A percentile compares a stretch with the other conserved stretches of the same genome.
Evolutionary conservation across 139 green algal species (phyloP).

Genomic region (Chlamydomonas eustigma): DNA sequence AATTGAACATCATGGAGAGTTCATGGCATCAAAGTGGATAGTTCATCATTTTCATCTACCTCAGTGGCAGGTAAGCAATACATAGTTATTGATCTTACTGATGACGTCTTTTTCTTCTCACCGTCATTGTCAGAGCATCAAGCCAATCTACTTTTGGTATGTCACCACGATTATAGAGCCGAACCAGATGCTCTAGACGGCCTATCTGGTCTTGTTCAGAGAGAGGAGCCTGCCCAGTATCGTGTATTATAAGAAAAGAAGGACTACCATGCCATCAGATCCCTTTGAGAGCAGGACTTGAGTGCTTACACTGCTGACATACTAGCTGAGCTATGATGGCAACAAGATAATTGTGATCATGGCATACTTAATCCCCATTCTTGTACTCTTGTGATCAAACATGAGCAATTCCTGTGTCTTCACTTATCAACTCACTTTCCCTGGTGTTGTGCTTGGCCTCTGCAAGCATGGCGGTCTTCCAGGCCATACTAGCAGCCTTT

Average conservation of each 20-base stretch:
- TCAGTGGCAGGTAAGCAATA: no score
- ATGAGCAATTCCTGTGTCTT: neutral
- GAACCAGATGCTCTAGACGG: conserved; percentile 65
- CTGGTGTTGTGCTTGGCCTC: conserved; percentile 57
- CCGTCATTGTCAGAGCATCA: conserved; percentile 66
- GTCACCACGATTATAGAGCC: conserved; percentile 73
- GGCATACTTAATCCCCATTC: neutral
- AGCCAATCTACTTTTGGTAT: conserved; percentile 77
- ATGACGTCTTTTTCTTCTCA: conserved; percentile 12
- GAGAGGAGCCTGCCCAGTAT: no score
- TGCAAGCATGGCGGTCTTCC: conserved; percentile 43
- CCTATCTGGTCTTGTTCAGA: conserved; percentile 49
- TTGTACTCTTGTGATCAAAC: neutral
- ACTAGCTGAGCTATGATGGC: neutral
- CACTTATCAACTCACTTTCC: conserved; percentile 48
- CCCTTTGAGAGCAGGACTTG: no score
- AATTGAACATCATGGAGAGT: no score
- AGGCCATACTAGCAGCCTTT: conserved; percentile 64
- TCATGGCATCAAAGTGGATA: no score
- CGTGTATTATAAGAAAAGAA: no score
- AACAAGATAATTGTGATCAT: neutral
- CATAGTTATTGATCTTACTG: no score
- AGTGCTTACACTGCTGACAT: neutral
- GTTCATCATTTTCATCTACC: no score
- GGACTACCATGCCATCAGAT: no score